These are phyloP conservation scores for Phytophthora fragariaefolia DNA, from an alignment of 352 stramenopile species.

Conservation along the genomic window DNA sequence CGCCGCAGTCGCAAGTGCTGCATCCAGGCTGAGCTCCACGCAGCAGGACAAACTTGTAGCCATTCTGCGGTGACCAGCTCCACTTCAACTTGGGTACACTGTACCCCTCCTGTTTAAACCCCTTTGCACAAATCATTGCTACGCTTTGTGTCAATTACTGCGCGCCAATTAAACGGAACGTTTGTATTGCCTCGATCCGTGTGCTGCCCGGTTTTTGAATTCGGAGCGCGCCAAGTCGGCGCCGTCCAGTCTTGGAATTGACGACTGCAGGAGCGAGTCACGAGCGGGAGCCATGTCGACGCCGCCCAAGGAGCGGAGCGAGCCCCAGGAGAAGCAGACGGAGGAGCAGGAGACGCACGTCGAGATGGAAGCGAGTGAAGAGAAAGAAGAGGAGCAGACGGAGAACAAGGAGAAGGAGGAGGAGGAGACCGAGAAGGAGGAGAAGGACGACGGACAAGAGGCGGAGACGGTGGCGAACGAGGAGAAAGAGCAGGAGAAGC, in stretches of 20 bases:
- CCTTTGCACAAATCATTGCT: too few relatives aligned
- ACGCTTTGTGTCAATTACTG: too few relatives aligned
- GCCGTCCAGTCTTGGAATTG: slow-evolving; percentile 22
- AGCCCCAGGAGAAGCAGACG: neutral
- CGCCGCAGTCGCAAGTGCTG: slow-evolving; percentile 21
- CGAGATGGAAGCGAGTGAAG: too few relatives aligned
- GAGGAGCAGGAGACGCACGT: neutral
- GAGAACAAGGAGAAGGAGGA: neutral
- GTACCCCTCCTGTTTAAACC: too few relatives aligned
- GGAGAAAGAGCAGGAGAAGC: neutral
- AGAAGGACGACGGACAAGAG: too few relatives aligned
- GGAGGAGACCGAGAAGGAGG: neutral
- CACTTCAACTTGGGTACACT: neutral
- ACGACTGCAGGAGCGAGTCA: too few relatives aligned
- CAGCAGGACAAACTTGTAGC: slow-evolving; percentile 64
- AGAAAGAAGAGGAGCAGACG: neutral
- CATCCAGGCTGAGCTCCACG: slow-evolving; percentile 53
- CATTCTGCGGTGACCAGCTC: slow-evolving; percentile 45
- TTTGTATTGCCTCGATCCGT: too few relatives aligned
- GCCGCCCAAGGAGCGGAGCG: slow-evolving; percentile 4
- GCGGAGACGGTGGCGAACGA: too few relatives aligned
- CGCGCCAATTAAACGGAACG: slow-evolving; percentile 11
- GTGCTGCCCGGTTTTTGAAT: slow-evolving; percentile 16
- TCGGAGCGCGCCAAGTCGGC: slow-evolving; percentile 25
- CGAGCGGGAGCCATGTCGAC: slow-evolving; percentile 13